Evolutionary conservation across 192 early-diverging fungal species (phyloP), one percentile per base, ranked within the genome.

Genomic region (Backusella morwellensis): DNA sequence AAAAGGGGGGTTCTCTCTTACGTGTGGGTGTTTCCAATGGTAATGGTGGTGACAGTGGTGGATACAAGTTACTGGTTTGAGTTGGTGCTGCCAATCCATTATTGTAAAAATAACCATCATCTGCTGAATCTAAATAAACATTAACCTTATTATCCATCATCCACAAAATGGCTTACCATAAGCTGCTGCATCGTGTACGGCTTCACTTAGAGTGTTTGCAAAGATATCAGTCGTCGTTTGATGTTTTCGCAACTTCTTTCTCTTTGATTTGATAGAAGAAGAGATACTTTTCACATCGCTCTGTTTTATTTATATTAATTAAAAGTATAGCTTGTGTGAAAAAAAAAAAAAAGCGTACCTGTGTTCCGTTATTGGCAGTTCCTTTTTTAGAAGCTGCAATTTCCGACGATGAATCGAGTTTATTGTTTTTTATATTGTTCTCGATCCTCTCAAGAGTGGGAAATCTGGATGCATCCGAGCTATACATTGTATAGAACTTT

Each of bases 191-290:
- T 80, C 79, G 35, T 76, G 40, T 14, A 80, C 79, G 11, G 79
- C 79, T 70, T 76, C 70, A 68, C 68, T 76, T n/a, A 80, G 32
- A 12, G 38, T 80, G 2, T 68, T 69, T 35, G 79, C 75, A 54
- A 80, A 80, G 3, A 80, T 76, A 21, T 80, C 74, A 44, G 79
- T 75, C 0, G 79, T 75, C 1, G 79, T 80, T 41, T 41, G 40
- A 17, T 44, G 42, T 19, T 42, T 40, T 42, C 21, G 6, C 41
- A 29, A 42, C 19, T 40, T 50, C 35, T 44, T 47, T 34, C 8
- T 72, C 29, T 50, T 72, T 50, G 70, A 72, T 8, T 72, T 50
- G 0, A 36, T 72, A n/a, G 67, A 36, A 44, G 70, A 72, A 7
- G 41, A 29, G 9, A 72, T 9, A 72, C 70, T 72, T 34, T 40